Percentiles rank a stretch among this genome's conserved stretches.
Evolutionary conservation across 352 stramenopile genomes (phyloP).

Genomic region (Globisporangium polare): DNA sequence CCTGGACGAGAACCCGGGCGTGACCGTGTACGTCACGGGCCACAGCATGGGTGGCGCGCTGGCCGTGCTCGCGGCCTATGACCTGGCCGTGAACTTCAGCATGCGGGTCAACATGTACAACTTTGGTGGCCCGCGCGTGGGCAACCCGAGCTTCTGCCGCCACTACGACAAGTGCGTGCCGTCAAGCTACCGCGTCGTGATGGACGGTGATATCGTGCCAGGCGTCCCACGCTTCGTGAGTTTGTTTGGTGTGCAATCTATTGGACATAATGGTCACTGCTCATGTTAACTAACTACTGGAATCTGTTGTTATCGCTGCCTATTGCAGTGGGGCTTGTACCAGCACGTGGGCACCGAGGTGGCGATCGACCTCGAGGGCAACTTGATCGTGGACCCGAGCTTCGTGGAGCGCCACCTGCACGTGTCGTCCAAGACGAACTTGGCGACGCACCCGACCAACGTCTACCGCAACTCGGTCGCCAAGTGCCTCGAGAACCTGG

Average conservation of each 20-base stretch:
- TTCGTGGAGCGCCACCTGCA: constrained; percentile 78
- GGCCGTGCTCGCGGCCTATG: constrained; percentile 84
- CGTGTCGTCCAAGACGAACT: constrained; percentile 58
- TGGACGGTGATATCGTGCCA: constrained; percentile 79
- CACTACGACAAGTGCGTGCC: constrained; percentile 74
- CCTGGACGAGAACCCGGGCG: constrained; percentile 76
- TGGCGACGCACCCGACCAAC: constrained; percentile 58
- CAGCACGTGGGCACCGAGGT: constrained; percentile 74
- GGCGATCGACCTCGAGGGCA: constrained; percentile 61
- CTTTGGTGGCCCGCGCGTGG: constrained; percentile 83
- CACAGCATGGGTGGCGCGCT: constrained; percentile 92
- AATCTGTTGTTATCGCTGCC: neutral
- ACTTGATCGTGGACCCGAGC: constrained; percentile 77
- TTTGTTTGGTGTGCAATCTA: constrained; percentile 5
- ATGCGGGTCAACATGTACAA: constrained; percentile 90
- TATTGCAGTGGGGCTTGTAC: constrained; percentile 63
- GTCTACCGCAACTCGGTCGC: constrained; percentile 61
- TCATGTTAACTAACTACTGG: neutral
- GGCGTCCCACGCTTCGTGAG: constrained; percentile 69
- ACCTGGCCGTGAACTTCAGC: constrained; percentile 80
- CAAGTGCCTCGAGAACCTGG: no score
- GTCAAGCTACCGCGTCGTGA: constrained; percentile 77
- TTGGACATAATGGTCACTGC: neutral
- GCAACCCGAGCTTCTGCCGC: constrained; percentile 78
- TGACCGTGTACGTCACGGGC: constrained; percentile 89